Percentiles rank a stretch among this genome's conserved stretches.
These are phyloP conservation scores for Recurvomyces mirabilis DNA, from an alignment of 495 filamentous ascomycete species.

Conservation along the genomic window DNA sequence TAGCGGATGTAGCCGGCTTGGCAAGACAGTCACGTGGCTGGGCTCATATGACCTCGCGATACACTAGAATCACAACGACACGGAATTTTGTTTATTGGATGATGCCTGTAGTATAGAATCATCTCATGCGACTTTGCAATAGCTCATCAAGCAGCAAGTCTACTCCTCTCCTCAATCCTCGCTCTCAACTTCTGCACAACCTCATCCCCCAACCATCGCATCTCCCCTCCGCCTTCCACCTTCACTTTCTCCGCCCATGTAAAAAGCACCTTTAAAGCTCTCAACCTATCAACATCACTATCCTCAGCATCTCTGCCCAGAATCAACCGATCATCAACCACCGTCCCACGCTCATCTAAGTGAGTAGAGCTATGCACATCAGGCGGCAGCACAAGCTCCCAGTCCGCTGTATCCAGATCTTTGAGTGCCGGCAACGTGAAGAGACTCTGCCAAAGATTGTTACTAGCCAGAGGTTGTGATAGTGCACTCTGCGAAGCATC, in stretches of 20 bases:
- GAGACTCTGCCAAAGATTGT: constrained; percentile 58
- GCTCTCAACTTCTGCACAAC: constrained; percentile 30
- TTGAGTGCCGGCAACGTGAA: constrained; percentile 47
- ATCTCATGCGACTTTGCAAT: too few relatives aligned
- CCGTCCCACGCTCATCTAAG: constrained; percentile 42
- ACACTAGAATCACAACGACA: too few relatives aligned
- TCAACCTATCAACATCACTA: constrained; percentile 53
- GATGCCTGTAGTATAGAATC: too few relatives aligned
- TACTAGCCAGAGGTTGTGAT: constrained; percentile 4
- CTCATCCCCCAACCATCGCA: constrained; percentile 32
- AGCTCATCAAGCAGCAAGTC: background rate
- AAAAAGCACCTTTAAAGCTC: constrained; percentile 68
- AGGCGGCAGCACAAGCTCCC: constrained; percentile 58
- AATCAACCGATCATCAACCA: constrained; percentile 67
- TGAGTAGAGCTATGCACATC: constrained; percentile 29
- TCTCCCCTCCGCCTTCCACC: constrained; percentile 28
- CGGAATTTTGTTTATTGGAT: too few relatives aligned
- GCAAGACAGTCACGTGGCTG: too few relatives aligned
- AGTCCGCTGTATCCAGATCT: constrained; percentile 63
- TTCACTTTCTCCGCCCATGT: constrained; percentile 57
- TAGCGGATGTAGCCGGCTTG: too few relatives aligned
- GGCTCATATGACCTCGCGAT: too few relatives aligned
- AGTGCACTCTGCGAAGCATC: constrained; percentile 22
- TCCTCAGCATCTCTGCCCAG: constrained; percentile 53
- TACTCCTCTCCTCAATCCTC: constrained; percentile 33